Evolutionary conservation across 176 grass and related monocot species (phyloP), one percentile per base, ranked within the genome.

Genomic region (Carex pumila): DNA sequence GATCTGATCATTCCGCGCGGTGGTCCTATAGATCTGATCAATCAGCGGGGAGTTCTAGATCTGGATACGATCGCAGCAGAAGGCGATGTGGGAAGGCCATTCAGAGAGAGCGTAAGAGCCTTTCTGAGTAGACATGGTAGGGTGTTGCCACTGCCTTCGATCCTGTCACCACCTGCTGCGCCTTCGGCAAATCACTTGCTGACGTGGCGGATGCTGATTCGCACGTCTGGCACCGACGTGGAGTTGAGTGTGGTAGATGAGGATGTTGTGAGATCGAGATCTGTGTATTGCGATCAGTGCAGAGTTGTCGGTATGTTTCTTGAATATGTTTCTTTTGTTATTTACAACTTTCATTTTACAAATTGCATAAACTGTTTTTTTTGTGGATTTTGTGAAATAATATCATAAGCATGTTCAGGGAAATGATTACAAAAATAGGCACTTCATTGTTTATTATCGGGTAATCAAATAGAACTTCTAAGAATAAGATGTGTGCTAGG

Each of bases 281-380:
- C 96, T 59, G 88, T 95, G 29, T 95, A 99, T 80, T 99, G 96
- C 39, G 96, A 99, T 68, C 96, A 99, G 85, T 99, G 96, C 88
- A 93, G 91, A 92, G 93, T 99, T 79, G 93, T 99, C 15, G 96
- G 96, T 99, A 87, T 92, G 90, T 79, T 84, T 70, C 47, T 86
- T 69, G 15, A 45, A 41, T 75, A 12, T 85, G 85, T 90, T 53
- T 59, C 30, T n/a, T 81, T 89, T 79, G 10, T 2, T 34, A 59
- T 12, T 14, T 32, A 25, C 8, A 50, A 12, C 4, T 79, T 82
- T 3, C 39, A 74, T 29, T 53, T 74, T 5, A 5, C 45, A 74
- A 29, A 74, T 74, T 74, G 19, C 19, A 74, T 29, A 11, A 29
- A 74, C 4, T 32, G 12, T 18, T 0, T 77, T 34, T 1, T 77